Evolutionary conservation across 257 asterid genomes (phyloP), one percentile per base, ranked within the genome.

Genomic region (Haberlea rhodopensis): DNA sequence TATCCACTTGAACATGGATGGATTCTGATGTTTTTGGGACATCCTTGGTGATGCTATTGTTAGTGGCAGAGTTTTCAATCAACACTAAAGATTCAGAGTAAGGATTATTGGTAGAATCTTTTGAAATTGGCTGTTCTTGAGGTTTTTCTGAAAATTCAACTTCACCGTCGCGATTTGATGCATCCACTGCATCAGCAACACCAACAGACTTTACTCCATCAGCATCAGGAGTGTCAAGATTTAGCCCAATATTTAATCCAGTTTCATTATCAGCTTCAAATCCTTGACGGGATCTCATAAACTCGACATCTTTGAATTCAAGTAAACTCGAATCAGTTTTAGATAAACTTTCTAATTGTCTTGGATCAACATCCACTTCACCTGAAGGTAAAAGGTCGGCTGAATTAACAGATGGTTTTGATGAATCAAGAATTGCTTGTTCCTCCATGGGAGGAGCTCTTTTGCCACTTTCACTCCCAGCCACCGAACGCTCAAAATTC

Each of bases 381-480:
- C 53, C 23, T 34, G 75, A 71, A 71, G 61, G 60, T 55, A 77
- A 55, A 60, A 58, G 26, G 10, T 64, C 74, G 28, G 71, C 57
- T 54, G 62, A 40, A 28, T 66, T 61, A 55, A 37, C 57, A 3
- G 61, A 63, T 53, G 73, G 56, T 40, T 18, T 4, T 23, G 56
- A 23, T 61, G 70, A 60, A 37, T 65, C 81, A 60, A 54, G 55
- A 11, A 8, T 59, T 53, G 6, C 62, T 66, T 70, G 76, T 46
- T 21, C 74, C 62, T 56, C 79, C 53, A 11, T 63, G 2, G 62
- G 31, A 65, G 62, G 31, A 65, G 59, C 75, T 61, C 53, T 81
- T 74, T 66, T 68, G 46, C 19, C 71, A 13, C 61, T 72, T 63
- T 53, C 82, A 61, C 32, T 71, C 45, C 57, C 68, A 62, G 73